Evolutionary conservation across 108 stramenopile genomes (phyloP), one percentile per base, ranked within the genome.

Genomic region (Stephanodiscus triporus): DNA sequence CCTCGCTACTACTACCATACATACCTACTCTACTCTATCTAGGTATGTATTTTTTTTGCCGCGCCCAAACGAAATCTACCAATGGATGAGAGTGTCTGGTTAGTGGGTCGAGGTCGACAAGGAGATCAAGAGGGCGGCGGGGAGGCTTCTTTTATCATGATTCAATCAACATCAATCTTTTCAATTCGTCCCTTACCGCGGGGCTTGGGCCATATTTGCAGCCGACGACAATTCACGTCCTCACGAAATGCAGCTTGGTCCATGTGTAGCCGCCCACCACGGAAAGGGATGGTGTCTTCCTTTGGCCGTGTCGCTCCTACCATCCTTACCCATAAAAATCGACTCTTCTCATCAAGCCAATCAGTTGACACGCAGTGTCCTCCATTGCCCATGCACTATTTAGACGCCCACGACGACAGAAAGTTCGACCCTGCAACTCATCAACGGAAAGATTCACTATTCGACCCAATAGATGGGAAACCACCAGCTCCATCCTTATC

Each of bases 391-490:
- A 53, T 22, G 17, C 78, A 79, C 45, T 79, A 63, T 50, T 48
- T 79, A 40, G 58, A 72, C 55, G 78, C 70, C 13, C 53, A 55
- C 20, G 71, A 72, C 50, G 47, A 59, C 16, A n/a, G 53, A 34
- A 85, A 85, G n/a, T 91, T 84, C 57, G 93, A 94, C 65, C 67
- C 76, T 17, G 36, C 16, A 4, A 94, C 90, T 29, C 64, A 72
- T 56, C 93, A 94, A 82, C 50, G 93, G 37, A 84, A 78, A 27
- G 90, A 91, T 77, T 86, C 91, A 16, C 54, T 36, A 13, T 85
- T 82, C 66, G 86, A 91, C 57, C 45, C 55, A 14, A 47, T 78
- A 3, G 83, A 70, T 55, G 92, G 90, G 9, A 91, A 86, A 53
- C 78, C 78, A 37, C 87, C 88, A 19, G 16, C 53, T 37, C 24